phyloP scores from a whole-genome alignment of 306 rosid species.

The Vigna nakashimae region DNA sequence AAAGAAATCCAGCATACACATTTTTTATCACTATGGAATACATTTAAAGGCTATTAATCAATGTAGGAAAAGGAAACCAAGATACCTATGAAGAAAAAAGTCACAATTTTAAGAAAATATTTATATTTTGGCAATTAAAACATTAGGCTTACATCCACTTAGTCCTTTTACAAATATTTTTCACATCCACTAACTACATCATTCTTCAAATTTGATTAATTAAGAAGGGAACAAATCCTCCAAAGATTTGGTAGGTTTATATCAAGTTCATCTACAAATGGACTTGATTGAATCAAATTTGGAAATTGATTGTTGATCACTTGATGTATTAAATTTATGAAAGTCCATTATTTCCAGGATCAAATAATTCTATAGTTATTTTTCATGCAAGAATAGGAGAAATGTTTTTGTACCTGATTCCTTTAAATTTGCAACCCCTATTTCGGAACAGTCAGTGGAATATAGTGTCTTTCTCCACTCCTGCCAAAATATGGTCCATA shows the following conservation, averaged over 20 bases:
- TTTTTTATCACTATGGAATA: slow-evolving; percentile 33
- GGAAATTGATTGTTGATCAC: slow-evolving; percentile 29
- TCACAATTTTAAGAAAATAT: slow-evolving; percentile 1
- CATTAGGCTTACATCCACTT: slow-evolving; percentile 6
- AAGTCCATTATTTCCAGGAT: slow-evolving; percentile 22
- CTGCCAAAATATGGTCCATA: slow-evolving; percentile 50
- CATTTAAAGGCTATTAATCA: slow-evolving; percentile 28
- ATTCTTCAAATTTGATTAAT: slow-evolving; percentile 31
- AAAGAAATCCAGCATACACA: slow-evolving; percentile 25
- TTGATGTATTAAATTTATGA: slow-evolving; percentile 1
- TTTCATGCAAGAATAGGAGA: slow-evolving; percentile 7
- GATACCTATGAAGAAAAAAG: slow-evolving; percentile 27
- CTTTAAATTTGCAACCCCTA: slow-evolving; percentile 73
- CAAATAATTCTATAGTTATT: background rate
- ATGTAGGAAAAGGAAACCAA: slow-evolving; percentile 26
- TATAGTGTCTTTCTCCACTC: slow-evolving; percentile 81
- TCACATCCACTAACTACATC: slow-evolving; percentile 15
- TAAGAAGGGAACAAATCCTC: slow-evolving; percentile 32
- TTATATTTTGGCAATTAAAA: slow-evolving; percentile 25
- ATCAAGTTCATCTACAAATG: slow-evolving; percentile 22
- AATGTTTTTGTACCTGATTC: slow-evolving; percentile 71
- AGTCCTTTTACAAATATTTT: slow-evolving; percentile 11
- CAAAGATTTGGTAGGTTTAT: slow-evolving; percentile 5
- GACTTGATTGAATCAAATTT: slow-evolving; percentile 33
- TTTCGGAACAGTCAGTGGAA: slow-evolving; percentile 85